Base-by-base conservation (phyloP, 208 protist species). In the Acanthamoeba sp. region DNA sequence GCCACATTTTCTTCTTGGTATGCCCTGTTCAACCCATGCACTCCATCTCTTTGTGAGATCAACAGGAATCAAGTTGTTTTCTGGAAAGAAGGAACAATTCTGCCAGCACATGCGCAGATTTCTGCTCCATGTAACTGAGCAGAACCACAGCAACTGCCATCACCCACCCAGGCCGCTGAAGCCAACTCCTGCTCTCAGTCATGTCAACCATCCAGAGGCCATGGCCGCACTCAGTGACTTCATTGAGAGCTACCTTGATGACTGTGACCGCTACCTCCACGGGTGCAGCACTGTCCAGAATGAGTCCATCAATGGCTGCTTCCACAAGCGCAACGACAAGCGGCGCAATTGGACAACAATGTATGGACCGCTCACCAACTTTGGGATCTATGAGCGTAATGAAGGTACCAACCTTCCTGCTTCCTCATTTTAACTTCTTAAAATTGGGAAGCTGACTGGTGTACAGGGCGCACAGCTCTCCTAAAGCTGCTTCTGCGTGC, bases 1-100 rank as follows among this genome's bases (percentile, higher is more conserved):
- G 62, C 22, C 62, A 36, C 62, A 71, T 22, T 71, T 71, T 71
- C 62, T 71, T 27, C 62, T 71, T 71, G 62, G 62, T 71, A 71
- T n/a, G n/a, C n/a, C n/a, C n/a, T n/a, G n/a, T n/a, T n/a, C n/a
- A n/a, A n/a, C n/a, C n/a, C n/a, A n/a, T n/a, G n/a, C n/a, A n/a
- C n/a, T n/a, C n/a, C n/a, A n/a, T n/a, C n/a, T n/a, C n/a, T n/a
- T n/a, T n/a, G n/a, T n/a, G n/a, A n/a, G n/a, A n/a, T n/a, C n/a
- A n/a, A n/a, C 27, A 62, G 55, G 55, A 4, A 22, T 62, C 10
- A 62, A 62, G 55, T 22, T 62, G 22, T 62, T 62, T 27, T 6
- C 55, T 5, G 4, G 55, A 27, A 24, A 22, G 18, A 62, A 62
- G 22, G 55, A 62, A 62, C 10, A 6, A 62, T 62, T 62, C 55